These are phyloP conservation scores for Rhodotorula sp. DNA, from an alignment of 1,284 basidiomycete genomes.

Conservation along the genomic window DNA sequence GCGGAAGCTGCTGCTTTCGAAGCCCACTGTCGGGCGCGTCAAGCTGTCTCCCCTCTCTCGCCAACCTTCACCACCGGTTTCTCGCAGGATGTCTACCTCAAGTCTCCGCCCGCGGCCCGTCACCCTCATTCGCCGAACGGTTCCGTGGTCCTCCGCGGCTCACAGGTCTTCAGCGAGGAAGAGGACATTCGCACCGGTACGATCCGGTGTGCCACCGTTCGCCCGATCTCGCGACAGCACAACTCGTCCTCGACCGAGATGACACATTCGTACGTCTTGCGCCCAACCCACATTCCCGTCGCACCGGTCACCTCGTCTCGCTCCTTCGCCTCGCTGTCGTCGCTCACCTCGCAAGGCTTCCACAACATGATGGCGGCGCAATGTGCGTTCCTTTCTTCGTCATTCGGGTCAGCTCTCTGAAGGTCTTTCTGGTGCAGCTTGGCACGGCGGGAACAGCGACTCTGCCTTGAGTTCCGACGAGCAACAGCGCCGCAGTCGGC, in stretches of 20 bases:
- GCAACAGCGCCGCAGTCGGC: neutral
- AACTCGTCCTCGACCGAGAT: neutral
- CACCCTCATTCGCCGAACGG: neutral
- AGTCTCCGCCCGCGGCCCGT: neutral
- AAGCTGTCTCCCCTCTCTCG: neutral
- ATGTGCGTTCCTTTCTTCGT: neutral
- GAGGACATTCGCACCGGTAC: constrained; percentile 22
- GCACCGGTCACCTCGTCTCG: neutral
- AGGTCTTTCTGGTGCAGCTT: neutral
- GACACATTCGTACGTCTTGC: neutral
- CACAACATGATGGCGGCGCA: constrained; percentile 10
- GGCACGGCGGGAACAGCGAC: neutral
- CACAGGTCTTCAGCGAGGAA: constrained; percentile 4
- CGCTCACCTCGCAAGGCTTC: constrained; percentile 19
- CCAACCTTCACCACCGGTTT: neutral
- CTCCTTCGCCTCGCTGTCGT: neutral
- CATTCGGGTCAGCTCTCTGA: too few species aligned
- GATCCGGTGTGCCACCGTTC: constrained; percentile 32
- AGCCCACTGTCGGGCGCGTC: neutral
- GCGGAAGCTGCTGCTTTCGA: neutral
- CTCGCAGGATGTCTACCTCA: neutral
- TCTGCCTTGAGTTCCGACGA: neutral
- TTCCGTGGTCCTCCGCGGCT: constrained; percentile 12
- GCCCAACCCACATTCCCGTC: neutral
- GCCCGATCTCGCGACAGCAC: constrained; percentile 15